Base-by-base conservation (phyloP, 176 grass and related monocot genomes). In the Triticum turgidum region DNA sequence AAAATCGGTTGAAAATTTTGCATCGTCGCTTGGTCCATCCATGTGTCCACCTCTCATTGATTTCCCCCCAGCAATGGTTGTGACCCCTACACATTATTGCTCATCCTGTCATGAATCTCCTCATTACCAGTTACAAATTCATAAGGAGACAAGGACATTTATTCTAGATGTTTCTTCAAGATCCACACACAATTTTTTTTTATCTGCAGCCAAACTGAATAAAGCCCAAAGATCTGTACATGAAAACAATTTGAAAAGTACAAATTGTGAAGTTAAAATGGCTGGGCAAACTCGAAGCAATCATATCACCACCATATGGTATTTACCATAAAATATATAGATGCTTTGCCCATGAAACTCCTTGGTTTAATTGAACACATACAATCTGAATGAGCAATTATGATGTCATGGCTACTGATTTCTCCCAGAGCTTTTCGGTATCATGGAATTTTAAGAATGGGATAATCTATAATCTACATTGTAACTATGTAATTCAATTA, bases 1-100 rank as follows among this genome's bases (percentile, higher is more conserved):
- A 79, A 99, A 97, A 90, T 97, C 94, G 76, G 89, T 93, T 33
- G 97, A 99, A 80, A 99, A 94, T 90, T 97, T 99, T 80, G 94
- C 97, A 79, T 97, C 92, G 47, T 94, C 90, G 83, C 92, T 99
- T 6, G 92, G 90, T 30, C 97, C 97, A 65, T 99, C 97, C 35
- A 83, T 80, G 52, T 99, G 97, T 17, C 92, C 89, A 83, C 94
- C 87, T 89, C 89, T 97, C 42, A 81, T 74, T 80, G 85, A 85
- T 89, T 99, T 99, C 1, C 97, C 94, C 71, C 97, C 94, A 39
- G 94, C 94, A 87, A 99, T 99, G 41, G 97, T 99, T 64, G 97
- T 99, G 69, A 99, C 87, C 65, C 97, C 97, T 98, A 22, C n/a
- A 86, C 56, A 84, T 17, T 77, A 85, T 22, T 69, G 41, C 24